Evolutionary conservation across 805 yeast species (phyloP).

Genomic region (Schwanniomyces pseudopolymorphus): DNA sequence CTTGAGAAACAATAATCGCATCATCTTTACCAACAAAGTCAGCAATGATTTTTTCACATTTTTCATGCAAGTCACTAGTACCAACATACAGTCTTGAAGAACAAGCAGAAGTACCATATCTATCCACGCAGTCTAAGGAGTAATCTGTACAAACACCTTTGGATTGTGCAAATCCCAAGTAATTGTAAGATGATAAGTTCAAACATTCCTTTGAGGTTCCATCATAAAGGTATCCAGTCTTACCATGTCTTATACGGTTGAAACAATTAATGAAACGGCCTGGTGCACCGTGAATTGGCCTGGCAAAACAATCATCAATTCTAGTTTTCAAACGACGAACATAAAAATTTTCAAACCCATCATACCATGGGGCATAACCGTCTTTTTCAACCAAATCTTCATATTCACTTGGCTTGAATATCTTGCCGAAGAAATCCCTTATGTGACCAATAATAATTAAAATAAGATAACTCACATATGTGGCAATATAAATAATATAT

Average conservation of each 20-base stretch:
- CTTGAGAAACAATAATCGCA: constrained; percentile 84
- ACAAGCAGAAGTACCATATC: constrained; percentile 75
- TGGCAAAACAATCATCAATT: constrained; percentile 90
- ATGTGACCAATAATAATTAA: constrained; percentile 87
- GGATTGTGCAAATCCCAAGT: constrained; percentile 95
- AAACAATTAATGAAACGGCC: constrained; percentile 86
- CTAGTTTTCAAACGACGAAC: constrained; percentile 88
- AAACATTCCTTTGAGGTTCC: constrained; percentile 78
- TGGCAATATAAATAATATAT: constrained; percentile 70
- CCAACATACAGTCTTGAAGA: constrained; percentile 79
- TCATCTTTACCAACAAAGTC: constrained; percentile 89
- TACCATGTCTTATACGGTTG: constrained; percentile 70
- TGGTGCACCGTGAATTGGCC: constrained; percentile 97
- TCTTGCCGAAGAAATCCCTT: constrained; percentile 82
- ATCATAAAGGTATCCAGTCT: constrained; percentile 66
- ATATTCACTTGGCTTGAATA: constrained; percentile 65
- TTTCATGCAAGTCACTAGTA: constrained; percentile 67
- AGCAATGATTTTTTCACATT: constrained; percentile 78
- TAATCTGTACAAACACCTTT: constrained; percentile 86
- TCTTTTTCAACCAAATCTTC: constrained; percentile 68
- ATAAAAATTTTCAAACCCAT: constrained; percentile 91
- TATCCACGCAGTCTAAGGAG: constrained; percentile 60
- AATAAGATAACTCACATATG: constrained; percentile 82
- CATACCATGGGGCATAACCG: constrained; percentile 95
- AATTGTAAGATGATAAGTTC: constrained; percentile 88